phyloP scores from a whole-genome alignment of 345 rosid species.

The Aurinia saxatilis region DNA sequence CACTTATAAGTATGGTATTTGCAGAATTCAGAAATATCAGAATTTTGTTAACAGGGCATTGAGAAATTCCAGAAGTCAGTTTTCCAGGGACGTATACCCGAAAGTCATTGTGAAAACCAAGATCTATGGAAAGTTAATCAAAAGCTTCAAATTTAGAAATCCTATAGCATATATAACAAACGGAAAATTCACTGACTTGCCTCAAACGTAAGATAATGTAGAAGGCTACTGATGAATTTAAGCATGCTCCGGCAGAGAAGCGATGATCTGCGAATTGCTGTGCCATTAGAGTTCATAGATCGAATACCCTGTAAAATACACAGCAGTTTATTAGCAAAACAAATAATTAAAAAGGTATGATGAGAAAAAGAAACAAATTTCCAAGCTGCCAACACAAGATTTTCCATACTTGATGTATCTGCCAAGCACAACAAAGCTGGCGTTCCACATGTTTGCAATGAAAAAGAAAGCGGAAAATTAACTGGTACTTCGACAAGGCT shows the following conservation, averaged over 20 bases:
- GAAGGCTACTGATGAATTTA: slow-evolving; percentile 84
- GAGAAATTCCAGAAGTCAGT: neutral
- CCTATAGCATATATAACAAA: slow-evolving; percentile 1
- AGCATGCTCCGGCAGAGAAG: slow-evolving; percentile 98
- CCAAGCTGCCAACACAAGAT: neutral
- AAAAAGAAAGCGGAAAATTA: slow-evolving; percentile 85
- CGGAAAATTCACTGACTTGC: slow-evolving; percentile 40
- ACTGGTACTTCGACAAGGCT: slow-evolving; percentile 81
- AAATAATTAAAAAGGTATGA: neutral
- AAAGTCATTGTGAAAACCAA: neutral
- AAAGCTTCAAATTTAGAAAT: neutral
- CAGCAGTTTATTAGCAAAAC: slow-evolving; percentile 21
- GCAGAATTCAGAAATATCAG: neutral
- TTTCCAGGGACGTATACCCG: neutral
- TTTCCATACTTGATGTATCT: slow-evolving; percentile 79
- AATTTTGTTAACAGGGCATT: neutral
- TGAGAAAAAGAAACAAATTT: neutral
- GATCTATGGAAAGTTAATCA: neutral
- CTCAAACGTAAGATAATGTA: slow-evolving; percentile 96
- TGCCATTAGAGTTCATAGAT: slow-evolving; percentile 57
- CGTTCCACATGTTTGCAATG: slow-evolving; percentile 96
- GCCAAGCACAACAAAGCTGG: slow-evolving; percentile 97
- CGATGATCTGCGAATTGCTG: slow-evolving; percentile 84
- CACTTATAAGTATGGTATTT: neutral
- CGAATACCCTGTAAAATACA: slow-evolving; percentile 61